A percentile compares a stretch with the other conserved stretches of the same genome.
These are phyloP conservation scores for Perkinsus olseni DNA, from an alignment of 169 alveolate genomes.

Conservation along the genomic window DNA sequence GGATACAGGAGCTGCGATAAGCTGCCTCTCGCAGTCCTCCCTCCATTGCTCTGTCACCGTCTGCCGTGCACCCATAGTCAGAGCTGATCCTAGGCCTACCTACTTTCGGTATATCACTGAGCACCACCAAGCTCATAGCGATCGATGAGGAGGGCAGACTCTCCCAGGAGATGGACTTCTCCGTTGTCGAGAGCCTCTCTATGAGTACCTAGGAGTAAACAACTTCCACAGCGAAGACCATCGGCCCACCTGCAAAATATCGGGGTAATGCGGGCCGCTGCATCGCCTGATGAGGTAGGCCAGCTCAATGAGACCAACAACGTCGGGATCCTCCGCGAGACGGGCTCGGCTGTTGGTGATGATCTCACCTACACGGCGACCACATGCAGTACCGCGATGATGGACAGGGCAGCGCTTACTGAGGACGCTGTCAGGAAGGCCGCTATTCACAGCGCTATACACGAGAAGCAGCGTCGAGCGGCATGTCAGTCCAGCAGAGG, in stretches of 20 bases:
- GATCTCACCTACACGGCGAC: neutral
- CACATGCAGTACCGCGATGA: too few relatives aligned
- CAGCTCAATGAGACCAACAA: neutral
- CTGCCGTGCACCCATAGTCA: neutral
- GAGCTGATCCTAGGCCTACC: neutral
- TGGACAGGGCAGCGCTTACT: too few relatives aligned
- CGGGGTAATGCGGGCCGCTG: neutral
- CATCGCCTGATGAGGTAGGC: neutral
- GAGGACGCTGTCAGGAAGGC: neutral
- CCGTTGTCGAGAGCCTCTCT: neutral
- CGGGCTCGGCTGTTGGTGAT: neutral
- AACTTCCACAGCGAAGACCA: neutral
- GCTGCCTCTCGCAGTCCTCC: neutral
- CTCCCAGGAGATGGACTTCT: neutral
- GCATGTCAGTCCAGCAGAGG: neutral
- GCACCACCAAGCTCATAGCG: neutral
- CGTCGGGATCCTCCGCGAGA: neutral
- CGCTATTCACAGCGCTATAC: neutral
- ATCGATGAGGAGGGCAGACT: neutral
- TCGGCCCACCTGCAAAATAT: neutral
- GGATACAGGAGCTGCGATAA: neutral
- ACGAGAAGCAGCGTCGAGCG: neutral
- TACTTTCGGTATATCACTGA: neutral
- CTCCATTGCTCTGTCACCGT: neutral
- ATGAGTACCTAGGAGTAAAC: neutral